Percentiles rank a stretch among this genome's conserved stretches.
These are phyloP conservation scores for Dactylellina haptotyla DNA, from an alignment of 2,329 filamentous ascomycete genomes.

Conservation along the genomic window DNA sequence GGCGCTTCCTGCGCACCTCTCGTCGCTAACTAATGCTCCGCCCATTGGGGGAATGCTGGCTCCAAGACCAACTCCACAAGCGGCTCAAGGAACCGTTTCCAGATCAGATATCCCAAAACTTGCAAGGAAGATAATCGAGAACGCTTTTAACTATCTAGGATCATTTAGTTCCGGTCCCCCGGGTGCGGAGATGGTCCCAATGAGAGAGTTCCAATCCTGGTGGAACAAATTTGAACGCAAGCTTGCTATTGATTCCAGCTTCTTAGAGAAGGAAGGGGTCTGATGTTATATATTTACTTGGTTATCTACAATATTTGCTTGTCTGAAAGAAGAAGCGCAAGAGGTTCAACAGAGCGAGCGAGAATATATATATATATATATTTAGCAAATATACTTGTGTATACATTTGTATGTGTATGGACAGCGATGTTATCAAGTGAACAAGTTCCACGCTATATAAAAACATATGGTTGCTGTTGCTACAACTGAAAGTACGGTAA, in stretches of 20 bases:
- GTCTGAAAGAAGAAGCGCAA: no score
- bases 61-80: constrained; percentile 48
- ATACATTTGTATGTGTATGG: no score
- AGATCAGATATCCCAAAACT: constrained; percentile 73
- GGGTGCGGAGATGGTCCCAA: constrained; percentile 84
- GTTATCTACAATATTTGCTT: no score
- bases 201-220: constrained; percentile 96
- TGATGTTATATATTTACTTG: constrained; percentile 54
- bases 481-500: no score
- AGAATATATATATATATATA: not conserved
- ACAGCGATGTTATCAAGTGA: not conserved
- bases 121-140: constrained; percentile 92
- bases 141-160: constrained; percentile 95
- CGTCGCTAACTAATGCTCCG: constrained; percentile 55
- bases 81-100: constrained; percentile 56
- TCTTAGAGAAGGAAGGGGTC: constrained; percentile 78
- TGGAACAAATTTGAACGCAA: constrained; percentile 95
- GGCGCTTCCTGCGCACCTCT: constrained; percentile 66
- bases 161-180: constrained; percentile 75
- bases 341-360: not conserved
- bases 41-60: constrained; percentile 53
- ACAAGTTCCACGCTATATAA: no score
- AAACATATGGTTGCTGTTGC: no score
- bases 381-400: no score
- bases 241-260: constrained; percentile 84